phyloP scores from a whole-genome alignment of 2,329 filamentous ascomycete species.

The Neofusicoccum ribis region DNA sequence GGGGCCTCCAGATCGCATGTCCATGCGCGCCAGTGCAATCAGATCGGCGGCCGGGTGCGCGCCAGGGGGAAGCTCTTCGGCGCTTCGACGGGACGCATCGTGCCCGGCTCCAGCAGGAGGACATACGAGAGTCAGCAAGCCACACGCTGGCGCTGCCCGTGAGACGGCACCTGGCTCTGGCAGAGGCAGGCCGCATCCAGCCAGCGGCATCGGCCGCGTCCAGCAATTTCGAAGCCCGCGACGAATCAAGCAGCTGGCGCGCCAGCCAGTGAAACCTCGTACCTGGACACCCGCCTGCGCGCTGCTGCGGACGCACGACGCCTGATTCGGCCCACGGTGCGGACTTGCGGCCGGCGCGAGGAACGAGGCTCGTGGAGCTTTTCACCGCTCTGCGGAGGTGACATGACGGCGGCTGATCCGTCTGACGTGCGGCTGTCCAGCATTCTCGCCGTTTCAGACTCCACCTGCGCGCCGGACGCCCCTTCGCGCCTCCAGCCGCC shows the following conservation, averaged over 20 bases:
- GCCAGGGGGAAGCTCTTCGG: slow-evolving; percentile 11
- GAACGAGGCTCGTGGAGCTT: not conserved
- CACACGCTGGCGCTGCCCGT: not conserved
- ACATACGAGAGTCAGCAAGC: slow-evolving; percentile 17
- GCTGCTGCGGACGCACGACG: not conserved
- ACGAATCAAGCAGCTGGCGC: not conserved
- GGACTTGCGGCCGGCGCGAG: slow-evolving; percentile 5
- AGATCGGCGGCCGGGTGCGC: slow-evolving; percentile 9
- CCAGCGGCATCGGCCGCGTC: slow-evolving; percentile 5
- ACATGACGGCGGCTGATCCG: slow-evolving; percentile 18
- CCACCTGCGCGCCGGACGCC: not conserved
- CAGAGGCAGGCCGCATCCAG: not conserved
- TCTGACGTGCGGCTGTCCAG: slow-evolving; percentile 17
- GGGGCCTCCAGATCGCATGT: slow-evolving; percentile 15
- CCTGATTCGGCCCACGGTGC: not conserved
- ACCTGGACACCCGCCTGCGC: slow-evolving; percentile 1
- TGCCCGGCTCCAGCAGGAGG: slow-evolving; percentile 8
- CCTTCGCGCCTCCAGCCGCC: not conserved
- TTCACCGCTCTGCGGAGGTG: slow-evolving; percentile 12
- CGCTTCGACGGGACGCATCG: slow-evolving; percentile 12
- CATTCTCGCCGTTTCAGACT: slow-evolving; percentile 20
- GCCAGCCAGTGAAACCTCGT: slow-evolving; percentile 14
- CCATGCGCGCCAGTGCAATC: not conserved
- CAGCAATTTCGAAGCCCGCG: slow-evolving; percentile 1
- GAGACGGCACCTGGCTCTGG: not conserved